These are phyloP conservation scores for Crithidia expoeki DNA, from an alignment of 208 protist genomes.

Conservation along the genomic window DNA sequence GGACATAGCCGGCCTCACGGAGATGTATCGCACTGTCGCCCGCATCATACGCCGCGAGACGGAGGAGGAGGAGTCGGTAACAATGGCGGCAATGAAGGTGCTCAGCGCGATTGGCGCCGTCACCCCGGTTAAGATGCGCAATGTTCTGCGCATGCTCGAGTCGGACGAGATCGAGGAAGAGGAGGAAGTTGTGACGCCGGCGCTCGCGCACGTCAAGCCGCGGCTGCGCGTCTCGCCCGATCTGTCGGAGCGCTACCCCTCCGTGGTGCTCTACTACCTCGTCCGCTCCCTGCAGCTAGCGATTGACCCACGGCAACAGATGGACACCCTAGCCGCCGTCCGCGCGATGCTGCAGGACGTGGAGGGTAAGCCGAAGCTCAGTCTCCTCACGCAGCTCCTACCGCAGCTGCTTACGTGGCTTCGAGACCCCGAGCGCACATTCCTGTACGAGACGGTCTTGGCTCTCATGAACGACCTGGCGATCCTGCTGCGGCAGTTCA, in stretches of 20 bases:
- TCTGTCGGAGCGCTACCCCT: constrained; percentile 80
- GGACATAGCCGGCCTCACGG: constrained; percentile 49
- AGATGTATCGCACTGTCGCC: constrained; percentile 74
- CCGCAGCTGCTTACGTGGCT: constrained; percentile 85
- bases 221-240: constrained; percentile 70
- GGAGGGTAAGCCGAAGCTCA: constrained; percentile 66
- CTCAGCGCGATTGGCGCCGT: constrained; percentile 85
- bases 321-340: constrained; percentile 67
- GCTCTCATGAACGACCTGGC: constrained; percentile 86
- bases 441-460: constrained; percentile 78
- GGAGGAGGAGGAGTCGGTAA: constrained; percentile 76
- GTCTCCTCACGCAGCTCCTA: constrained; percentile 79
- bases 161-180: constrained; percentile 82
- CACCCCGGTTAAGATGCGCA: constrained; percentile 76
- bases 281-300: constrained; percentile 83
- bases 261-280: constrained; percentile 83
- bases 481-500: constrained; percentile 69
- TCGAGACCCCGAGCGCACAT: constrained; percentile 63
- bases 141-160: constrained; percentile 66
- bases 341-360: constrained; percentile 71
- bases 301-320: constrained; percentile 76
- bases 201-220: constrained; percentile 77
- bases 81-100: constrained; percentile 69
- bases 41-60: constrained; percentile 82
- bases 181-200: constrained; percentile 81